Conservation (phyloP, 2,329 filamentous ascomycete species). For the Aspergillus hiratsukae region DNA sequence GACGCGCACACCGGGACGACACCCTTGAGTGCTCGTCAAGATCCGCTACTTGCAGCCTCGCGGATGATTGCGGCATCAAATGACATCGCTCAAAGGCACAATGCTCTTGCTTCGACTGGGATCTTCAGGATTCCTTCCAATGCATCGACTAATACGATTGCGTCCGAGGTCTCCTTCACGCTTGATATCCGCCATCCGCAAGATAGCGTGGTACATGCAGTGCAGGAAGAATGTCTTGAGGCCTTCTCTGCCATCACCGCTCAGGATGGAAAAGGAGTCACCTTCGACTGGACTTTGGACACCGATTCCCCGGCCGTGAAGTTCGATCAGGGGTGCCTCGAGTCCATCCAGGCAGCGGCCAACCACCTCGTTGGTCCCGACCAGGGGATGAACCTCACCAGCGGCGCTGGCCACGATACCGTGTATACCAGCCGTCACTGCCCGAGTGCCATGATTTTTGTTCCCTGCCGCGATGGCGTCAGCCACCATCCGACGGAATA, state of each 20-base stretch:
- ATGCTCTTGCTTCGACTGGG: constrained; percentile 60
- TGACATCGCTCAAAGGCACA: constrained; percentile 52
- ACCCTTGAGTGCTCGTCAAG: constrained; percentile 56
- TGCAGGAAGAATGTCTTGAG: constrained; percentile 51
- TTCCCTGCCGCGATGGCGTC: constrained; percentile 54
- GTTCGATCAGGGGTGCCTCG: constrained; percentile 61
- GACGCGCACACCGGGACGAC: constrained; percentile 70
- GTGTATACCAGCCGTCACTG: constrained; percentile 52
- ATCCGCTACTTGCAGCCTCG: constrained; percentile 60
- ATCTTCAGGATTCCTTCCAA: constrained; percentile 57
- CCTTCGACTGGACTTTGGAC: constrained; percentile 55
- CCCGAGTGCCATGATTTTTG: constrained; percentile 61
- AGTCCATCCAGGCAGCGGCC: constrained; percentile 55
- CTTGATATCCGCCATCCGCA: constrained; percentile 60
- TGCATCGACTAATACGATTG: constrained; percentile 64
- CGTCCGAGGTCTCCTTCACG: constrained; percentile 59
- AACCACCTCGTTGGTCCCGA: constrained; percentile 49
- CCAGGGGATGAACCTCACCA: constrained; percentile 47
- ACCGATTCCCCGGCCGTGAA: constrained; percentile 52
- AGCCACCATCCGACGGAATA: constrained; percentile 58
- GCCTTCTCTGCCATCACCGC: constrained; percentile 55
- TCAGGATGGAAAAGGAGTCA: constrained; percentile 48
- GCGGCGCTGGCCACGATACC: constrained; percentile 57
- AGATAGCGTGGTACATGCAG: constrained; percentile 50
- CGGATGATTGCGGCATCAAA: constrained; percentile 62